These are phyloP conservation scores for Microsporum ferrugineum DNA, from an alignment of 2,329 filamentous ascomycete species.

Conservation along the genomic window DNA sequence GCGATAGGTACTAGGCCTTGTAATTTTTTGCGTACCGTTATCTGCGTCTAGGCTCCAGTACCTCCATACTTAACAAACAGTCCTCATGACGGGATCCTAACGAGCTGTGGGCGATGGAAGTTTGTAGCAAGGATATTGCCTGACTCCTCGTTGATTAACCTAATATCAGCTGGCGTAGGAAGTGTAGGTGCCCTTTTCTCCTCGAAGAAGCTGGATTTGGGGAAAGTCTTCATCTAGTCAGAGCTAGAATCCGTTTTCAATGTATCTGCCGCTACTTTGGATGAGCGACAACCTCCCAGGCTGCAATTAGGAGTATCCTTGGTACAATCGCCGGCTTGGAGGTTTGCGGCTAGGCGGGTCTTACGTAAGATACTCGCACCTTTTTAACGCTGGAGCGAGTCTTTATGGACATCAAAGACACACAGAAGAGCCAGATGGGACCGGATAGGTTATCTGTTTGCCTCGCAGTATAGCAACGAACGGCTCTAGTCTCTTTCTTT, in stretches of 20 bases:
- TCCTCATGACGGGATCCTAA: slow-evolving; percentile 24
- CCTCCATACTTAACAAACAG: slow-evolving; percentile 29
- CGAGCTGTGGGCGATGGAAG: slow-evolving; percentile 23
- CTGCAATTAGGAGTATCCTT: too few relatives aligned
- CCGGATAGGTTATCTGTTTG: too few relatives aligned
- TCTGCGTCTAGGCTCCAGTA: slow-evolving; percentile 24
- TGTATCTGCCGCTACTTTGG: neutral
- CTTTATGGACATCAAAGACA: too few relatives aligned
- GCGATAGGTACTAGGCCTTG: slow-evolving; percentile 19
- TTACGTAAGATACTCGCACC: too few relatives aligned
- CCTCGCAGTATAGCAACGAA: too few relatives aligned
- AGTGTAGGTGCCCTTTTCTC: slow-evolving; percentile 17
- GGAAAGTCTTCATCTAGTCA: slow-evolving; percentile 4
- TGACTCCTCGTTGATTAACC: slow-evolving; percentile 19
- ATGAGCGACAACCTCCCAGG: neutral
- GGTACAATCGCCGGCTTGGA: too few relatives aligned
- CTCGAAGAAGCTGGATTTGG: slow-evolving; percentile 17
- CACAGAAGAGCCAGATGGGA: too few relatives aligned
- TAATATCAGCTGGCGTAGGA: slow-evolving; percentile 22
- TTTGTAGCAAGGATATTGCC: slow-evolving; percentile 8
- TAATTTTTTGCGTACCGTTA: slow-evolving; percentile 19
- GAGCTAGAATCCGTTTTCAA: neutral
- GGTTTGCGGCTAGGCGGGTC: too few relatives aligned
- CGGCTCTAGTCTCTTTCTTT: too few relatives aligned
- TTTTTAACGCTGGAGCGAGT: too few relatives aligned